A percentile compares a stretch with the other conserved stretches of the same genome.
Conservation (phyloP, 2,329 filamentous ascomycete species). For the Tolypocladium amazonense region DNA sequence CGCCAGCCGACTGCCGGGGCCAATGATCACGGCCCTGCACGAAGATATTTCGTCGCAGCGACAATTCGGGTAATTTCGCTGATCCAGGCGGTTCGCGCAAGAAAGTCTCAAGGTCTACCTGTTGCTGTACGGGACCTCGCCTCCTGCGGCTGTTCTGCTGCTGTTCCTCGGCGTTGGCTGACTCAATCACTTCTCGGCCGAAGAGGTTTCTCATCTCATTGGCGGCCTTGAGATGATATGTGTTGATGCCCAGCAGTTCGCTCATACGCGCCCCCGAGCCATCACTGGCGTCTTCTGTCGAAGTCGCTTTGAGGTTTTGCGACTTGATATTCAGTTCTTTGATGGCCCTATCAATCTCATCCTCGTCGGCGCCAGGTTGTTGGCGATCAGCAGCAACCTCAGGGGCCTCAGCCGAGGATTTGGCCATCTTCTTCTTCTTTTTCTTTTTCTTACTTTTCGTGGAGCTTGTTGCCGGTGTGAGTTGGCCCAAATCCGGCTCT, state of each 20-base stretch:
- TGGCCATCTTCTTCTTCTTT: conserved; percentile 26
- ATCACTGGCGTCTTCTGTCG: conserved; percentile 1
- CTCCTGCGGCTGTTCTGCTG: conserved; percentile 26
- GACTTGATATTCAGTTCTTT: conserved; percentile 33
- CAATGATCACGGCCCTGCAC: conserved; percentile 81
- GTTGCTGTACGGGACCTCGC: conserved; percentile 27
- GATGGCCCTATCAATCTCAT: conserved; percentile 47
- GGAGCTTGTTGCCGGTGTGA: conserved; percentile 1
- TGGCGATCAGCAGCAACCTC: conserved; percentile 1
- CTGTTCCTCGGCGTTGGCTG: conserved; percentile 38
- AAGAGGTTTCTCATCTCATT: conserved; percentile 76
- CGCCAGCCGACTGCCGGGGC: conserved; percentile 69
- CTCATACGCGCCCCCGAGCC: conserved; percentile 18
- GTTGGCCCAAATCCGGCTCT: conserved; percentile 4
- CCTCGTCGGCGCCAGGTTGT: conserved; percentile 19
- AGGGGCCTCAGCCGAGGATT: conserved; percentile 12
- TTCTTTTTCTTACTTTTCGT: conserved; percentile 29
- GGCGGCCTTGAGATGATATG: conserved; percentile 67
- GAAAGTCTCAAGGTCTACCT: conserved; percentile 47
- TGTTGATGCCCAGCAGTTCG: conserved; percentile 39
- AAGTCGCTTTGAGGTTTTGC: conserved; percentile 1
- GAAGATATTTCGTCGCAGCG: conserved; percentile 69
- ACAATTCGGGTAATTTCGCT: conserved; percentile 58
- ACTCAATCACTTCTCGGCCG: conserved; percentile 46
- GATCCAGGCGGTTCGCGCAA: conserved; percentile 41